Conservation (phyloP, 805 yeast species). For the Lipomyces sp. region DNA sequence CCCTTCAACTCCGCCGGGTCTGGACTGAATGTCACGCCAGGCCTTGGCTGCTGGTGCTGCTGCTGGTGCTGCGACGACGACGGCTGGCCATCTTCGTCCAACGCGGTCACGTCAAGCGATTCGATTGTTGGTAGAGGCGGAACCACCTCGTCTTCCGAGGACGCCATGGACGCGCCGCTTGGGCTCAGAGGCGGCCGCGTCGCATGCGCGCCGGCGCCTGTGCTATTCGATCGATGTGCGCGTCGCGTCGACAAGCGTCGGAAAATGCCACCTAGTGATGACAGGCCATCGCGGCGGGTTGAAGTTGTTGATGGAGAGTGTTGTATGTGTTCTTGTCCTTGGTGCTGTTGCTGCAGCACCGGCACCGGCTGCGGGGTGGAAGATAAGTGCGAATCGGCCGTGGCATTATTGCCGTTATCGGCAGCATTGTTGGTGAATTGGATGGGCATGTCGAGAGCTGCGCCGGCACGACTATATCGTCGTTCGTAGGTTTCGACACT, state of each 20-base stretch:
- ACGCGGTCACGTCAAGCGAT: constrained; percentile 8
- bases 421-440: too few relatives aligned
- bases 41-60: not conserved
- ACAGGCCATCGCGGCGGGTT: constrained; percentile 16
- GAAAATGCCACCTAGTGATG: constrained; percentile 25
- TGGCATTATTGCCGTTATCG: too few relatives aligned
- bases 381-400: too few relatives aligned
- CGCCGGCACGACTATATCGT: too few relatives aligned
- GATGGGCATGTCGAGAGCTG: too few relatives aligned
- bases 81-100: constrained; percentile 1
- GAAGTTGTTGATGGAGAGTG: constrained; percentile 3
- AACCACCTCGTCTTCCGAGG: constrained; percentile 23
- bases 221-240: constrained; percentile 17
- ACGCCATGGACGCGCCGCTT: constrained; percentile 1
- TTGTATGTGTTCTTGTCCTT: too few relatives aligned
- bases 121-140: constrained; percentile 22
- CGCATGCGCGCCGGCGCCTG: constrained; percentile 8
- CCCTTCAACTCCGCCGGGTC: too few relatives aligned
- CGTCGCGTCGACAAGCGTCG: constrained; percentile 24
- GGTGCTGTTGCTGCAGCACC: too few relatives aligned
- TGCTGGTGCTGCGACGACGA: not conserved
- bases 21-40: constrained; percentile 14
- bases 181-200: constrained; percentile 10
- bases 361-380: too few relatives aligned
- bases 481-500: too few relatives aligned